A percentile compares a stretch with the other conserved stretches of the same genome.
phyloP scores from a whole-genome alignment of 1,139 yeast species.

The Blastobotrys proliferans region DNA sequence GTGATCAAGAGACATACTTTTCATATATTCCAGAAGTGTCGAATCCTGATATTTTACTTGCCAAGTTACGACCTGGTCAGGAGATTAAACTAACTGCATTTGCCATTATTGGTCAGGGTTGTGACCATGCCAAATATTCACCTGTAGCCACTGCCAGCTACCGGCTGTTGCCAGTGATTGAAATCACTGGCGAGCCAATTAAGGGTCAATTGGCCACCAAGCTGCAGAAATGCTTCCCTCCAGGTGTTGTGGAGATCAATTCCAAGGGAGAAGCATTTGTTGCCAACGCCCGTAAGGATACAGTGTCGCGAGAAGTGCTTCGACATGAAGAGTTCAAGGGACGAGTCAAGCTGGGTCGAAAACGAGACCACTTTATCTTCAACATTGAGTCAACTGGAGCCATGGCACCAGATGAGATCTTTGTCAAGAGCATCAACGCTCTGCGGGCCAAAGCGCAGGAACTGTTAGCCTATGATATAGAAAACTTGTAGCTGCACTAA shows the following conservation, averaged over 20 bases:
- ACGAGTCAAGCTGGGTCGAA: slow-evolving; percentile 86
- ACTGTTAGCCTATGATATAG: slow-evolving; percentile 36
- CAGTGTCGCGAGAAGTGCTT: slow-evolving; percentile 93
- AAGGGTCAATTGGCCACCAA: slow-evolving; percentile 70
- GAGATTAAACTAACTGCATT: slow-evolving; percentile 88
- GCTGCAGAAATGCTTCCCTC: slow-evolving; percentile 86
- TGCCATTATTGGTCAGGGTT: slow-evolving; percentile 86
- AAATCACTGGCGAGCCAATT: slow-evolving; percentile 64
- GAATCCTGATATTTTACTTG: slow-evolving; percentile 79
- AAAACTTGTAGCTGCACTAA: no score
- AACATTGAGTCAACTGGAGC: slow-evolving; percentile 95
- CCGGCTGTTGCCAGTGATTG: slow-evolving; percentile 87
- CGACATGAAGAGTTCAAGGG: slow-evolving; percentile 89
- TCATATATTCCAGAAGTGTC: slow-evolving; percentile 49
- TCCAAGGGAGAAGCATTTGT: slow-evolving; percentile 70
- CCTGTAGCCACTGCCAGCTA: slow-evolving; percentile 98
- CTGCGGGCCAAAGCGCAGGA: slow-evolving; percentile 82
- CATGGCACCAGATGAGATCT: slow-evolving; percentile 93
- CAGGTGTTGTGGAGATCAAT: slow-evolving; percentile 82
- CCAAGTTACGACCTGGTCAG: slow-evolving; percentile 95
- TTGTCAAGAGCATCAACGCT: slow-evolving; percentile 81
- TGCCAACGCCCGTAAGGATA: slow-evolving; percentile 81
- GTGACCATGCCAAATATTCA: slow-evolving; percentile 95
- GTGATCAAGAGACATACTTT: slow-evolving; percentile 74
- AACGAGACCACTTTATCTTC: slow-evolving; percentile 88